These are phyloP conservation scores for Babesia microti DNA, from an alignment of 169 alveolate species.

Conservation along the genomic window DNA sequence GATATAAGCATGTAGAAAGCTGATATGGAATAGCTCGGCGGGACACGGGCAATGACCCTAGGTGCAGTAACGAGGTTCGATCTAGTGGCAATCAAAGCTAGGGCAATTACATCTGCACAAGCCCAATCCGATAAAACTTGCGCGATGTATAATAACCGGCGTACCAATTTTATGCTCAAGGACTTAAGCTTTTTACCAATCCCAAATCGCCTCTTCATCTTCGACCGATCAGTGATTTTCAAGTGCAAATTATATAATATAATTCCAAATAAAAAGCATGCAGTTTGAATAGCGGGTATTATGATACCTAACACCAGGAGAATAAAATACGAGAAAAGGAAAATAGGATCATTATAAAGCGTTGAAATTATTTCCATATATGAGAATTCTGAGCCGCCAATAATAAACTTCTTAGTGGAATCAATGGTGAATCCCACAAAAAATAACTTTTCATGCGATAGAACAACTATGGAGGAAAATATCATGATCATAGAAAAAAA, in stretches of 20 bases:
- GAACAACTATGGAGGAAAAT: slow-evolving; percentile 12
- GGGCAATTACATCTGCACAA: slow-evolving; percentile 37
- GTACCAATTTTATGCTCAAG: slow-evolving; percentile 10
- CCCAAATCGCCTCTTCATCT: not conserved
- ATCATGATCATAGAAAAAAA: slow-evolving; percentile 24
- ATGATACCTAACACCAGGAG: slow-evolving; percentile 19
- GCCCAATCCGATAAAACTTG: slow-evolving; percentile 46
- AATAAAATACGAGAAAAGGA: slow-evolving; percentile 13
- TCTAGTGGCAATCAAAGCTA: slow-evolving; percentile 31
- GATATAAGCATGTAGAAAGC: slow-evolving; percentile 21
- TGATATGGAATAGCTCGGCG: slow-evolving; percentile 30
- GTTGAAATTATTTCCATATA: slow-evolving; percentile 12
- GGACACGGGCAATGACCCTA: slow-evolving; percentile 19
- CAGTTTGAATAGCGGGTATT: slow-evolving; percentile 25
- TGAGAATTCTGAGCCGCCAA: slow-evolving; percentile 25
- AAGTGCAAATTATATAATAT: slow-evolving; percentile 22
- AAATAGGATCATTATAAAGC: slow-evolving; percentile 9
- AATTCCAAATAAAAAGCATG: slow-evolving; percentile 18
- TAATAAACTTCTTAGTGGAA: slow-evolving; percentile 6
- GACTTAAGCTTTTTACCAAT: slow-evolving; percentile 4
- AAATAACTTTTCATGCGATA: slow-evolving; percentile 34
- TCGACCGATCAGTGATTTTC: not conserved
- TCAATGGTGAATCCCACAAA: slow-evolving; percentile 35
- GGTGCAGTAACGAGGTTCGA: slow-evolving; percentile 28
- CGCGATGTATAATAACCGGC: slow-evolving; percentile 17